A percentile compares a stretch with the other conserved stretches of the same genome.
These are phyloP conservation scores for Pseudogymnoascus sp. DNA, from an alignment of 2,329 filamentous ascomycete genomes.

Conservation along the genomic window DNA sequence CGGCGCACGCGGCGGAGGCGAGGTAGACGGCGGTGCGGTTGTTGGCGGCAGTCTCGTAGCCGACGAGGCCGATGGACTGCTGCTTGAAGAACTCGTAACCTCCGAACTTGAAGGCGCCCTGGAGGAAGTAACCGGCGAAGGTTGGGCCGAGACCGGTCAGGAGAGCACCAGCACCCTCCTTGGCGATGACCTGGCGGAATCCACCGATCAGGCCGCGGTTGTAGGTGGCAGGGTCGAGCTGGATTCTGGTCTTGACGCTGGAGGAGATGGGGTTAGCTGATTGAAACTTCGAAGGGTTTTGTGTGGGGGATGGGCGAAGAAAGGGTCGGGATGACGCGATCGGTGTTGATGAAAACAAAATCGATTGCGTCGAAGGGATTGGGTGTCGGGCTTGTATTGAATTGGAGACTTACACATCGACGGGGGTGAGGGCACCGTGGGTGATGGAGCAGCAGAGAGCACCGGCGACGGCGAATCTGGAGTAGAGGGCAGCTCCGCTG, in stretches of 20 bases:
- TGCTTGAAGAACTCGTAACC: conserved; percentile 97
- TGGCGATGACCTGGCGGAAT: conserved; percentile 76
- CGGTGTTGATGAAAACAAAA: neutral
- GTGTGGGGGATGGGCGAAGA: neutral
- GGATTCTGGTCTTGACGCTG: conserved; percentile 92
- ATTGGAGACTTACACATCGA: conserved; percentile 86
- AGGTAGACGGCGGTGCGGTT: conserved; percentile 79
- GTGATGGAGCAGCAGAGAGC: conserved; percentile 97
- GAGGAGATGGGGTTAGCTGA: conserved; percentile 20
- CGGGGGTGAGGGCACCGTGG: conserved; percentile 91
- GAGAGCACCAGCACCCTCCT: conserved; percentile 79
- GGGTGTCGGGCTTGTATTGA: too few relatives aligned
- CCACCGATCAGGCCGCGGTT: conserved; percentile 81
- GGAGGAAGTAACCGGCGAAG: conserved; percentile 85
- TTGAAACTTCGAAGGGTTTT: conserved; percentile 14
- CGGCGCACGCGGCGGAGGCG: conserved; percentile 55
- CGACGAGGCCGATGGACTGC: conserved; percentile 73
- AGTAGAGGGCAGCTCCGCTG: conserved; percentile 69
- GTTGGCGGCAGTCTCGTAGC: conserved; percentile 67
- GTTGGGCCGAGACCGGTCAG: conserved; percentile 81
- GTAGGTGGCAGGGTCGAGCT: conserved; percentile 84
- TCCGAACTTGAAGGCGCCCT: conserved; percentile 89
- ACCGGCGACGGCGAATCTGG: conserved; percentile 92
- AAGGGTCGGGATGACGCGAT: neutral
- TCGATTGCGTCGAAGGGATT: neutral